These are phyloP conservation scores for Begonia masoniana DNA, from an alignment of 306 rosid genomes.

Conservation along the genomic window DNA sequence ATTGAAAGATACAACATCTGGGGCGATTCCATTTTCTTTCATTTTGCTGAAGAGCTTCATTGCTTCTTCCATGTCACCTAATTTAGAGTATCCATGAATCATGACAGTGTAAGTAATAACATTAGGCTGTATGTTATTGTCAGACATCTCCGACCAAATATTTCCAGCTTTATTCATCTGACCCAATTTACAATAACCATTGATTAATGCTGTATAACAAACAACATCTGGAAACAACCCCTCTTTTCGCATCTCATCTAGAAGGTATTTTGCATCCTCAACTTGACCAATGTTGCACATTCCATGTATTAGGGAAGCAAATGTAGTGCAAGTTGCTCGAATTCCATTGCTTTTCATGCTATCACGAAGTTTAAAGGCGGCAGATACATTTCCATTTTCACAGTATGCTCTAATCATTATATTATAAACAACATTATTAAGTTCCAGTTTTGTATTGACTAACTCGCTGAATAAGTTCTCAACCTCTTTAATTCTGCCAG, in stretches of 20 bases:
- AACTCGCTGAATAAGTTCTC: slow-evolving; percentile 32
- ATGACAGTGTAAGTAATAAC: slow-evolving; percentile 58
- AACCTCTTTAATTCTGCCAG: slow-evolving; percentile 42
- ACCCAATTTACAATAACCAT: slow-evolving; percentile 60
- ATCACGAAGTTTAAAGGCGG: slow-evolving; percentile 41
- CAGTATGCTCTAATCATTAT: slow-evolving; percentile 41
- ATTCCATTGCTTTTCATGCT: slow-evolving; percentile 44
- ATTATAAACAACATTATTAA: slow-evolving; percentile 48
- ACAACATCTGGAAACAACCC: slow-evolving; percentile 43
- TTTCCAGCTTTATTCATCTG: slow-evolving; percentile 37
- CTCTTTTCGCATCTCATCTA: slow-evolving; percentile 48
- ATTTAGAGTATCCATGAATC: slow-evolving; percentile 55
- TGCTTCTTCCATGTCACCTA: slow-evolving; percentile 54
- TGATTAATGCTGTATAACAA: slow-evolving; percentile 61
- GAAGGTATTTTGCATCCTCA: slow-evolving; percentile 39
- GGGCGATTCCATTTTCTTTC: slow-evolving; percentile 36
- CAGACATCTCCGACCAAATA: slow-evolving; percentile 39
- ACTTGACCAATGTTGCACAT: slow-evolving; percentile 39
- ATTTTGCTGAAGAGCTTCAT: slow-evolving; percentile 33
- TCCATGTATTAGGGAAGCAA: slow-evolving; percentile 69
- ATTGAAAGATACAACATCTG: slow-evolving; percentile 43
- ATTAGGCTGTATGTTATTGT: slow-evolving; percentile 34
- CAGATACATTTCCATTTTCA: slow-evolving; percentile 27
- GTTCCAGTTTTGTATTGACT: slow-evolving; percentile 36
- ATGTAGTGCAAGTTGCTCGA: slow-evolving; percentile 36